A percentile compares a stretch with the other conserved stretches of the same genome.
Conservation (phyloP, 176 grass and related monocot genomes). For the Urochloa ruziziensis region DNA sequence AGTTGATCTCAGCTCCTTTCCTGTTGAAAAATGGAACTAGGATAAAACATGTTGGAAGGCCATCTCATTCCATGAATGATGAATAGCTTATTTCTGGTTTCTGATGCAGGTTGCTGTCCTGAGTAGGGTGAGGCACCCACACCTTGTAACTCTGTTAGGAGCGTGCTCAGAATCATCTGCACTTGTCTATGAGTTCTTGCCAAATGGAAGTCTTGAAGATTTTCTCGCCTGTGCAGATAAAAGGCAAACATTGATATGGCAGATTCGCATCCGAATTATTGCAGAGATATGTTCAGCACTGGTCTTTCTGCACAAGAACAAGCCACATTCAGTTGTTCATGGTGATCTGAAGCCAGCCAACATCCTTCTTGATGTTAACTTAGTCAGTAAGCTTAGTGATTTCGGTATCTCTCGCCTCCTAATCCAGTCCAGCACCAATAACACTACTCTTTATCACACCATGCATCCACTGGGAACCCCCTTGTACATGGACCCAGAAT, state of each 20-base stretch:
- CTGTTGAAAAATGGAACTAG: too few relatives aligned
- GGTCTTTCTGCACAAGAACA: constrained; percentile 48
- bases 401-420: constrained; percentile 42
- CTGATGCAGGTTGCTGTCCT: constrained; percentile 39
- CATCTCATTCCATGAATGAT: neutral
- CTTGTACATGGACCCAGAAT: constrained; percentile 44
- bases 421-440: constrained; percentile 29
- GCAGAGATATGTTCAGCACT: constrained; percentile 47
- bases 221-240: constrained; percentile 37
- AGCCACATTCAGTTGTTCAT: constrained; percentile 48
- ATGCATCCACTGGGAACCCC: constrained; percentile 38
- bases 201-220: constrained; percentile 48
- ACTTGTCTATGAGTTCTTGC: constrained; percentile 46
- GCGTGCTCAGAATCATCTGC: constrained; percentile 28
- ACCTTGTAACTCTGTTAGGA: constrained; percentile 40
- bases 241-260: constrained; percentile 29
- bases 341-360: constrained; percentile 46
- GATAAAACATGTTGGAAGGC: too few relatives aligned
- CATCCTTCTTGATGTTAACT: constrained; percentile 44
- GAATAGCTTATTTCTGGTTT: neutral
- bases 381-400: constrained; percentile 50
- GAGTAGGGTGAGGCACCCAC: constrained; percentile 47
- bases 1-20: too few relatives aligned
- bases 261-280: constrained; percentile 29
- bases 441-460: constrained; percentile 34